These are phyloP conservation scores for Backusella parvicylindrica DNA, from an alignment of 192 early-diverging fungal species.

Conservation along the genomic window DNA sequence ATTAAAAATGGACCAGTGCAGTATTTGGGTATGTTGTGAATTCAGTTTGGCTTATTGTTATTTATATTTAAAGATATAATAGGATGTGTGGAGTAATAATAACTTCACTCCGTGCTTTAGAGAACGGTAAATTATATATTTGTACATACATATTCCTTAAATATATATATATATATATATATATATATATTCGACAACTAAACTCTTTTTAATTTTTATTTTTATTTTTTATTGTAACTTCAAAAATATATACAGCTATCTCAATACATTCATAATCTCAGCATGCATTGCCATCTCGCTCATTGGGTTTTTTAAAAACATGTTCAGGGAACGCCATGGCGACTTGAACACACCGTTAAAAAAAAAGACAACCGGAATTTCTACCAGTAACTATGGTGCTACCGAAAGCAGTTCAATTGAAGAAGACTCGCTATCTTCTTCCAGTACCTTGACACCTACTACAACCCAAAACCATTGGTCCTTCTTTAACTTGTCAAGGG, in stretches of 20 bases:
- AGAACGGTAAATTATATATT: slow-evolving; percentile 20
- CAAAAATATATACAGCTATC: neutral
- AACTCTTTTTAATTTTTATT: neutral
- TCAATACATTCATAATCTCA: neutral
- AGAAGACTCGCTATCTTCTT: neutral
- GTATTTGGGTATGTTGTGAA: neutral
- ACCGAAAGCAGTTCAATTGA: neutral
- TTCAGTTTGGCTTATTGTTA: too few species aligned
- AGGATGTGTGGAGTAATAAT: slow-evolving; percentile 10
- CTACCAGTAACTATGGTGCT: neutral
- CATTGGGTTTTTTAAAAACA: neutral
- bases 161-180: too few species aligned
- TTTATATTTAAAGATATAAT: too few species aligned
- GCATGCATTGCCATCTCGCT: neutral
- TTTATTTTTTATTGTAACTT: too few species aligned
- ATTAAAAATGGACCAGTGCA: neutral
- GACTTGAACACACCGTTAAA: neutral
- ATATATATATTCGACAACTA: too few species aligned
- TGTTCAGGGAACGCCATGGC: neutral
- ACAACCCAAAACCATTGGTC: neutral
- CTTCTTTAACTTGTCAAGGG: neutral
- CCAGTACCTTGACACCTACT: neutral
- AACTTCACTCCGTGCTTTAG: slow-evolving; percentile 20
- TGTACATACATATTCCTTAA: too few species aligned
- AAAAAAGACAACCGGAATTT: neutral